phyloP scores from a whole-genome alignment of 192 early-diverging fungal species.

The Thoreauomyces humboldtii region DNA sequence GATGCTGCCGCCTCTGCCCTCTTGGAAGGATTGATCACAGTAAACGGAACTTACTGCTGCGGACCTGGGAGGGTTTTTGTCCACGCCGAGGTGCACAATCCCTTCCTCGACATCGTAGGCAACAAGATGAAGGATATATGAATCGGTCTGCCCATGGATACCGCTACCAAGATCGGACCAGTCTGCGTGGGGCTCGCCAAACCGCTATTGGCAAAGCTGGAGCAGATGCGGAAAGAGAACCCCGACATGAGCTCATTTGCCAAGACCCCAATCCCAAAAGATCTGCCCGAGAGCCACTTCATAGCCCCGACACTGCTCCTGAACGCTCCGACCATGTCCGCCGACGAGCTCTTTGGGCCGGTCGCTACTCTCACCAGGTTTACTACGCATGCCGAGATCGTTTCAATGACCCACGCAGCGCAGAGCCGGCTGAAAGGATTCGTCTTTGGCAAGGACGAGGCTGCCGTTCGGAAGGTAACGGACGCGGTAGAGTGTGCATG shows the following conservation, averaged over 20 bases:
- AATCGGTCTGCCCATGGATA: background rate
- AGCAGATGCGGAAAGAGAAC: background rate
- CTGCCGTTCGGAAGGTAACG: background rate
- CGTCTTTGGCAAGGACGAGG: background rate
- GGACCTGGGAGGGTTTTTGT: background rate
- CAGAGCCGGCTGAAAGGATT: background rate
- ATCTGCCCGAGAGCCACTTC: background rate
- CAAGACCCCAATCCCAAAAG: background rate
- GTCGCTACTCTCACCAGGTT: background rate
- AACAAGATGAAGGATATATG: background rate
- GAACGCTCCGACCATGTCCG: background rate
- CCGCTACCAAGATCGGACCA: background rate
- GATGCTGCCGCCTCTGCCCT: background rate
- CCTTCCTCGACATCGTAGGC: background rate
- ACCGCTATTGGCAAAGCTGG: background rate
- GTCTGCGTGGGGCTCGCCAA: background rate
- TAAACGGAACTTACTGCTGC: constrained; percentile 1
- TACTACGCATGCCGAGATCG: background rate
- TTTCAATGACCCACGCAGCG: background rate
- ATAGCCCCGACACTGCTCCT: constrained; percentile 1
- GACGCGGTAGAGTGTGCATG: background rate
- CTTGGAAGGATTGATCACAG: background rate
- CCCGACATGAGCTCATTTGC: background rate
- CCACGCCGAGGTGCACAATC: background rate
- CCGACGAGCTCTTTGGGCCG: background rate